Percentiles rank a stretch among this genome's conserved stretches.
These are phyloP conservation scores for Tricholoma furcatifolium DNA, from an alignment of 768 basidiomycete species.

Conservation along the genomic window DNA sequence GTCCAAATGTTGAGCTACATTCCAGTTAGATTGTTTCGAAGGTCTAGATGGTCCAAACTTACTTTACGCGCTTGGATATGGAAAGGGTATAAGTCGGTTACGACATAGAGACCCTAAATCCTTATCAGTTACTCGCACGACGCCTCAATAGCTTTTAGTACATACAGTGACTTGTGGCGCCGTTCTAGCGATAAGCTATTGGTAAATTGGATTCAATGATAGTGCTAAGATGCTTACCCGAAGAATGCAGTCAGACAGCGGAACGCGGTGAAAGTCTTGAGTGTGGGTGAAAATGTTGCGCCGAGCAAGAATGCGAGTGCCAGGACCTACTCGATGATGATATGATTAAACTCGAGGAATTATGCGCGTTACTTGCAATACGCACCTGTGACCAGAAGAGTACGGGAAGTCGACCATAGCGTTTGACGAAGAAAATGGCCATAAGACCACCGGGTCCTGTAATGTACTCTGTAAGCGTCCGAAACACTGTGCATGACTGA, in stretches of 20 bases:
- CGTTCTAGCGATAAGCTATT: no score
- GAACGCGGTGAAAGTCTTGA: slow-evolving; percentile 40
- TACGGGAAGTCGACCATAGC: slow-evolving; percentile 54
- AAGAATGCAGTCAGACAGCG: slow-evolving; percentile 31
- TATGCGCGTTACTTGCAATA: no score
- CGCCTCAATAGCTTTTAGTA: not conserved
- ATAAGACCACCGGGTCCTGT: slow-evolving; percentile 45
- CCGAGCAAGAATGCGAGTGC: slow-evolving; percentile 52
- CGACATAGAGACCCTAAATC: slow-evolving; percentile 43
- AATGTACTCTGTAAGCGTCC: not conserved
- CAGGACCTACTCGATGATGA: slow-evolving; percentile 32
- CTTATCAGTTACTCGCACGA: not conserved
- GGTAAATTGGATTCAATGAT: no score
- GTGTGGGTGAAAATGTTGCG: slow-evolving; percentile 47
- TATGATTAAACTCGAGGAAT: no score
- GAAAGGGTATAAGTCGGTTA: slow-evolving; percentile 59
- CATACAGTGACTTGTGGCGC: slow-evolving; percentile 50
- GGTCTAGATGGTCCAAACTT: slow-evolving; percentile 1
- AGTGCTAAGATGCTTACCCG: slow-evolving; percentile 17
- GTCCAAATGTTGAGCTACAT: slow-evolving; percentile 67
- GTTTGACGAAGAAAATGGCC: slow-evolving; percentile 48
- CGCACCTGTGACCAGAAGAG: slow-evolving; percentile 56
- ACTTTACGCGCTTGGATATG: slow-evolving; percentile 56
- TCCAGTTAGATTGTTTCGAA: not conserved
- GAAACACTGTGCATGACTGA: not conserved